A percentile compares a stretch with the other conserved stretches of the same genome.
phyloP scores from a whole-genome alignment of 495 filamentous ascomycete genomes.

The Aspergillus avenaceus region DNA sequence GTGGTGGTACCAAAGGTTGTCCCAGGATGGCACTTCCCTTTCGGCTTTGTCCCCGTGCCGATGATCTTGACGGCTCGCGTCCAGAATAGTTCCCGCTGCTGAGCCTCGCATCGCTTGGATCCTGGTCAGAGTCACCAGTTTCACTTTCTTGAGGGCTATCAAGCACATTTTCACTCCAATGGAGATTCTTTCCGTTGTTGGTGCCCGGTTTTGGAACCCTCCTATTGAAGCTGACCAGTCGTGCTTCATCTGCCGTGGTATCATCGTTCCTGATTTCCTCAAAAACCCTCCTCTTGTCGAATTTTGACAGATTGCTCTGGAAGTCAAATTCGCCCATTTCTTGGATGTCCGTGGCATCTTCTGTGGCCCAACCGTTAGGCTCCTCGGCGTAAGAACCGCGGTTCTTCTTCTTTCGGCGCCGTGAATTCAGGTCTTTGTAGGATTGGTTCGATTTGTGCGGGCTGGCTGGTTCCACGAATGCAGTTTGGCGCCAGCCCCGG shows the following conservation, averaged over 20 bases:
- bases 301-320: constrained; percentile 78
- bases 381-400: constrained; percentile 51
- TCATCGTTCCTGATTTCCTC: constrained; percentile 85
- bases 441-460: constrained; percentile 21
- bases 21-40: constrained; percentile 54
- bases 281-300: constrained; percentile 88
- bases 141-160: constrained; percentile 66
- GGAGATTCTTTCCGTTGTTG: constrained; percentile 82
- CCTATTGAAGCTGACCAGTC: constrained; percentile 85
- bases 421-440: constrained; percentile 19
- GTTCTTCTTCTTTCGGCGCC: constrained; percentile 52
- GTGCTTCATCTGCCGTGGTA: constrained; percentile 78
- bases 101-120: constrained; percentile 51
- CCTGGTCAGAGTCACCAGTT: constrained; percentile 57
- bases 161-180: constrained; percentile 89
- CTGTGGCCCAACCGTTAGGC: constrained; percentile 91
- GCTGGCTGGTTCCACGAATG: constrained; percentile 63
- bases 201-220: constrained; percentile 69
- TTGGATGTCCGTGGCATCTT: constrained; percentile 96
- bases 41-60: constrained; percentile 46
- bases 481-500: constrained; percentile 81
- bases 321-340: constrained; percentile 95
- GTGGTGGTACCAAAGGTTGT: constrained; percentile 31
- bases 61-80: constrained; percentile 48
- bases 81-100: constrained; percentile 53